A percentile compares a stretch with the other conserved stretches of the same genome.
Conservation (phyloP, 805 yeast species). For the Isabelozyma heimii region DNA sequence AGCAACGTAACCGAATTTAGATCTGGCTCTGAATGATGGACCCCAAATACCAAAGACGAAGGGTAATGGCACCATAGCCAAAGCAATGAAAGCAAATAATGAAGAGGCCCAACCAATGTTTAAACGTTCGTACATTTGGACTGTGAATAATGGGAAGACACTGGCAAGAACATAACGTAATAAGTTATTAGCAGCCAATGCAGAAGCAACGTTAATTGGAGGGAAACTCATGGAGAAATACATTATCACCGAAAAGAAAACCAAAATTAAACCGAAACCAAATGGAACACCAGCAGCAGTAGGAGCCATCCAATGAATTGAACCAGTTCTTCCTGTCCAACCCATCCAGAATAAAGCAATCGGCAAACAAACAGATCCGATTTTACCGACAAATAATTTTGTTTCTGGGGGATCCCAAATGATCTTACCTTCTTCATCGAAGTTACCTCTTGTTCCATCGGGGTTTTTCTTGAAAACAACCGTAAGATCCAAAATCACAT, state of each 20-base stretch:
- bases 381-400: slow-evolving; percentile 56
- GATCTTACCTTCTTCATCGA: slow-evolving; percentile 55
- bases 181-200: slow-evolving; percentile 84
- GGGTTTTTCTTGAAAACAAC: slow-evolving; percentile 54
- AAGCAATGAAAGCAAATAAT: slow-evolving; percentile 59
- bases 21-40: slow-evolving; percentile 49
- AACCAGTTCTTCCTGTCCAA: slow-evolving; percentile 58
- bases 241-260: slow-evolving; percentile 67
- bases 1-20: slow-evolving; percentile 62
- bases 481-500: slow-evolving; percentile 46
- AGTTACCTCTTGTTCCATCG: slow-evolving; percentile 58
- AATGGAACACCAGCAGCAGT: slow-evolving; percentile 74
- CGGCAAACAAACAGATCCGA: slow-evolving; percentile 68
- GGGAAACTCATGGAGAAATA: slow-evolving; percentile 74
- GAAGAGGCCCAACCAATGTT: slow-evolving; percentile 81
- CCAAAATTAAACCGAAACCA: slow-evolving; percentile 70
- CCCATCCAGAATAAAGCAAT: slow-evolving; percentile 77
- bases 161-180: slow-evolving; percentile 73
- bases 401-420: slow-evolving; percentile 59
- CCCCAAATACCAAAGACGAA: slow-evolving; percentile 66
- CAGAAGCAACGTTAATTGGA: slow-evolving; percentile 77
- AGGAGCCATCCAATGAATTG: slow-evolving; percentile 77
- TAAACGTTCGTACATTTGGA: slow-evolving; percentile 75
- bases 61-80: slow-evolving; percentile 73
- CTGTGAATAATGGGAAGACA: slow-evolving; percentile 80